Evolutionary conservation across 2,329 filamentous ascomycete species (phyloP), one percentile per base, ranked within the genome.

Genomic region (Rasamsonia emersonii): DNA sequence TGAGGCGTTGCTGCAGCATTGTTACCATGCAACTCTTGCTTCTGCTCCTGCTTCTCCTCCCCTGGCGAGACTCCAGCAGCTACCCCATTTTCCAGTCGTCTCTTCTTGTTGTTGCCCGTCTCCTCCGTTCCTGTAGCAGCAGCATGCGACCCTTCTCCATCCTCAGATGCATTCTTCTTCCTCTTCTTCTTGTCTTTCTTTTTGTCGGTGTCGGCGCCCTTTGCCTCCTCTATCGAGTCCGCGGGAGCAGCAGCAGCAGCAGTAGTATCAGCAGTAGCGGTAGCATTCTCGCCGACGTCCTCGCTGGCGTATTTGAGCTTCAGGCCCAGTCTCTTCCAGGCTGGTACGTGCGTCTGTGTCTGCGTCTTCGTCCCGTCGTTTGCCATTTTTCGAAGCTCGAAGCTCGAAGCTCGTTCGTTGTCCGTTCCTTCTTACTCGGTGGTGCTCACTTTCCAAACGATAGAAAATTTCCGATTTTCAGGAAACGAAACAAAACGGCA

Each of bases 321-420:
- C 38, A 78, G 58, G 23, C 75, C 75, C 33, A 78, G 58, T 46
- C 68, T 62, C 50, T 74, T 75, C 75, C 74, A 78, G 35, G 74
- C 74, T 18, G 75, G 75, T 29, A 72, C 53, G 24, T 28, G 40
- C 16, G 30, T 13, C 20, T 7, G 13, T 13, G 28, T 15, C 18
- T n/a, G 10, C 14, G 24, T 8, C 16, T 11, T 17, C n/a, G 16
- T 5, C 9, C 11, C 13, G 18, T 15, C n/a, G 14, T 17, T 28
- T n/a, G 13, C 14, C 15, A 26, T 26, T 25, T 23, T 23, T 11
- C 20, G 20, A 9, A 23, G 8, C 8, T 9, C 20, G 9, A 11
- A 23, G 9, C 11, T n/a, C n/a, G n/a, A n/a, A n/a, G n/a, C n/a
- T n/a, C n/a, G n/a, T n/a, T n/a, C n/a, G n/a, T n/a, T n/a, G n/a